These are phyloP conservation scores for Salinomyces thailandicus DNA, from an alignment of 2,329 filamentous ascomycete genomes.

Conservation along the genomic window DNA sequence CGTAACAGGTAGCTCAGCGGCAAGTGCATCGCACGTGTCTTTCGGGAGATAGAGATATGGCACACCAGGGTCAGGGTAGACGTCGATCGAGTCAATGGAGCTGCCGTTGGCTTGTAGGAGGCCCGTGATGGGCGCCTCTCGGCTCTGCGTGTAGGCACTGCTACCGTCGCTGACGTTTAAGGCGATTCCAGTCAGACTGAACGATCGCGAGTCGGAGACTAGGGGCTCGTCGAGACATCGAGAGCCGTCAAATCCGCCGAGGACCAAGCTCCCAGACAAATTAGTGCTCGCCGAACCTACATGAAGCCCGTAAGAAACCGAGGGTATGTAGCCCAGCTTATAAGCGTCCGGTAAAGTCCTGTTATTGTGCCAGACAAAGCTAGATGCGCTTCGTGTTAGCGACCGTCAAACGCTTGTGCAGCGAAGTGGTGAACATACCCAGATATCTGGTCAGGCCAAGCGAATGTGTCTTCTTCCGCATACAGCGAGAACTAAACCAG, in stretches of 20 bases:
- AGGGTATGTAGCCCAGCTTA: constrained; percentile 8
- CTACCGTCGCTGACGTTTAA: constrained; percentile 33
- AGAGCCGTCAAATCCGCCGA: constrained; percentile 14
- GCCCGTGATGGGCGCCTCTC: constrained; percentile 12
- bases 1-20: constrained; percentile 19
- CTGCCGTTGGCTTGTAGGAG: constrained; percentile 3
- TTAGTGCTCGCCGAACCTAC: constrained; percentile 9
- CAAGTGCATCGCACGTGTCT: constrained; percentile 21
- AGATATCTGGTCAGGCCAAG: constrained; percentile 2
- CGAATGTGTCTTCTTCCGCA: constrained; percentile 1
- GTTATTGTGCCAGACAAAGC: constrained; percentile 2
- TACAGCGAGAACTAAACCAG: constrained; percentile 10
- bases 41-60: constrained; percentile 22
- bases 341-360: constrained; percentile 8
- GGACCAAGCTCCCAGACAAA: constrained; percentile 8
- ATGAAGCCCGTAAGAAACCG: constrained; percentile 10
- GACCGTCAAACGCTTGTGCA: too few species aligned
- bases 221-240: constrained; percentile 7
- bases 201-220: constrained; percentile 5
- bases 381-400: too few species aligned
- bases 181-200: constrained; percentile 30
- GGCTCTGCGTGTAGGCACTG: constrained; percentile 27
- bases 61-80: constrained; percentile 14
- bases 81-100: constrained; percentile 3
- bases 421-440: neutral